These are phyloP conservation scores for Naganishia vishniacii DNA, from an alignment of 768 basidiomycete species.

Conservation along the genomic window DNA sequence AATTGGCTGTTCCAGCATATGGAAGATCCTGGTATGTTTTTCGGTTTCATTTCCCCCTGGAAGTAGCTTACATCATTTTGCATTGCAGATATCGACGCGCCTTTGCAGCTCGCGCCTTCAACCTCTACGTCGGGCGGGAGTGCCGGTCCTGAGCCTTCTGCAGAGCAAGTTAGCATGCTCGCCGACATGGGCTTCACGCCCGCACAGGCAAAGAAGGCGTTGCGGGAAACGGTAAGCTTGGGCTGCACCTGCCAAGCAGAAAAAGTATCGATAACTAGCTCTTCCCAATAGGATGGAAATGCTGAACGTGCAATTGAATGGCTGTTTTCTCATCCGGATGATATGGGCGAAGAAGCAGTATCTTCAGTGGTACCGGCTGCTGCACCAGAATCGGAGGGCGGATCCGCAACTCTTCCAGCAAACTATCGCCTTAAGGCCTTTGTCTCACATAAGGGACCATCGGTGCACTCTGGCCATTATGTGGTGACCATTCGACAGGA, in stretches of 20 bases:
- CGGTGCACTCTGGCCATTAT: conserved; percentile 67
- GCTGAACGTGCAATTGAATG: conserved; percentile 87
- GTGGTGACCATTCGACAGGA: conserved; percentile 53
- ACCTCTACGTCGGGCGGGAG: conserved; percentile 32
- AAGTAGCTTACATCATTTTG: background rate
- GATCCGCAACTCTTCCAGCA: conserved; percentile 64
- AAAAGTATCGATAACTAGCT: background rate
- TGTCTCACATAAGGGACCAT: conserved; percentile 93
- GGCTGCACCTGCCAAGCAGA: background rate
- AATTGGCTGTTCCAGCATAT: conserved; percentile 92
- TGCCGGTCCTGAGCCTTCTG: conserved; percentile 57
- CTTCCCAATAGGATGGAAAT: conserved; percentile 57
- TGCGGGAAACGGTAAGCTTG: conserved; percentile 70
- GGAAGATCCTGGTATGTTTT: conserved; percentile 74
- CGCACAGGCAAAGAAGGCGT: conserved; percentile 76
- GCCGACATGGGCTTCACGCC: conserved; percentile 87
- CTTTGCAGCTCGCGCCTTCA: conserved; percentile 52
- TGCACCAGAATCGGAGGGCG: conserved; percentile 50
- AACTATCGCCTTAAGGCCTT: conserved; percentile 80
- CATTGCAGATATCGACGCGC: conserved; percentile 75
- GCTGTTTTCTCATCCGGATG: conserved; percentile 90
- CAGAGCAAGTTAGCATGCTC: conserved; percentile 68
- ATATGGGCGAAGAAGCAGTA: conserved; percentile 58
- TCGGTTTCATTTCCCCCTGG: background rate
- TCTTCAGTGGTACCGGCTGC: conserved; percentile 38